Base-by-base conservation (phyloP, 768 basidiomycete genomes). In the Hypholoma sublateritium region DNA sequence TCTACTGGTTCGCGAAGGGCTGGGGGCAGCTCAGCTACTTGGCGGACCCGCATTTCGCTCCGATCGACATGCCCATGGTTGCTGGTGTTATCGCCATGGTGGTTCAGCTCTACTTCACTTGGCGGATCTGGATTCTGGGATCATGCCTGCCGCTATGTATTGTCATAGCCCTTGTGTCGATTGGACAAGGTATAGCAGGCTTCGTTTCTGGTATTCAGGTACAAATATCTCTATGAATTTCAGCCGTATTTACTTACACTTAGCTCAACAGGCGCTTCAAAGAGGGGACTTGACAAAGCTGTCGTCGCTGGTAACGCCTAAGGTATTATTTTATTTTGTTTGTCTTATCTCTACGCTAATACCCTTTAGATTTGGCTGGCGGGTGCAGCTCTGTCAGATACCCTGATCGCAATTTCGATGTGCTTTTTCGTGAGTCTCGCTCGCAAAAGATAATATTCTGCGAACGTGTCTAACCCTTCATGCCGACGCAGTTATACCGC, bases 121-220 rank as follows among this genome's bases (percentile, higher is more conserved):
- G 53, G 53, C 42, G 53, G 9, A 53, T 53, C 11, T 53, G 53
- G 53, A 36, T 53, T 21, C 34, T 53, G 32, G 44, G 53, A 11
- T 25, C 17, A 14, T 53, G 24, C 7, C 14, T 32, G 17, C 53
- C 53, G 5, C 42, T 53, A 12, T 43, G 42, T 13, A 28, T 53
- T 25, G 16, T 53, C 42, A 53, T 53, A 44, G 53, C 37, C 17
- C 28, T 36, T 34, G 17, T 53, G 22, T 44, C 53, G 11, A n/a
- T 53, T 14, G 43, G 25, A 14, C 53, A 53, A 45, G 53, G 43
- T 13, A 13, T 53, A 19, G 42, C 53, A 19, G 53, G 53, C 17
- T 32, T 53, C 14, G 43, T 53, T 35, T 42, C 53, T 6, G 53
- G 53, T 45, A 45, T 45, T 12, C 32, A 28, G 51, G 51, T 52